These are phyloP conservation scores for Fraxinus ornus DNA, from an alignment of 305 asterid species.

Conservation along the genomic window DNA sequence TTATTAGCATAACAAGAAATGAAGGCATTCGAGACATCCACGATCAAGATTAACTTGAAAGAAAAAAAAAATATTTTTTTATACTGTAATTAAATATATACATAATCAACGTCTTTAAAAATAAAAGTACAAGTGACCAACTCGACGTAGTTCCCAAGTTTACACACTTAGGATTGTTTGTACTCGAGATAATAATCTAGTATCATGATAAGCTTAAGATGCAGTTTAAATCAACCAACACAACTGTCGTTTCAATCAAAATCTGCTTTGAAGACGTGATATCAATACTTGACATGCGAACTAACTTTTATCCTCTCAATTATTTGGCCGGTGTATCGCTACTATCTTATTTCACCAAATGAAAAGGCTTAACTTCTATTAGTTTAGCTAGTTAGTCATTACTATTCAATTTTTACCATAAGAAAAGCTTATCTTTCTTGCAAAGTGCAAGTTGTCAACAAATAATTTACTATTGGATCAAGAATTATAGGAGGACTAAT, in stretches of 20 bases:
- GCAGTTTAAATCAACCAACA: background rate
- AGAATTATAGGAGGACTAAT: background rate
- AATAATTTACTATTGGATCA: background rate
- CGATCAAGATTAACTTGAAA: background rate
- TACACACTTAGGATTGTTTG: background rate
- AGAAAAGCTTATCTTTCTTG: background rate
- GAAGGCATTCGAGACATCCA: background rate
- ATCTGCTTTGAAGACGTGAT: background rate
- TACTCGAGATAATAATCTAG: background rate
- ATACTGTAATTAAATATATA: background rate
- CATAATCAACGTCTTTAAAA: background rate
- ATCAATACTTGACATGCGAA: no score
- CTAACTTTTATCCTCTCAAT: background rate
- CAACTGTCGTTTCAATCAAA: background rate
- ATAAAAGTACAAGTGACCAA: background rate
- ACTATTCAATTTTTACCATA: background rate
- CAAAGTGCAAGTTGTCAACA: background rate
- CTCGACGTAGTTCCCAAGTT: background rate
- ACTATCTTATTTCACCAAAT: background rate
- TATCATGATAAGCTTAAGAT: background rate
- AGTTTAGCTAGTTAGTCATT: background rate
- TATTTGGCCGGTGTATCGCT: background rate
- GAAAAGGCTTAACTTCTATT: background rate
- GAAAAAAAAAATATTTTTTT: no score
- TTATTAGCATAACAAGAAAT: background rate